Percentiles rank a stretch among this genome's conserved stretches.
Conservation (phyloP, 306 rosid genomes). For the Trifolium repens region DNA sequence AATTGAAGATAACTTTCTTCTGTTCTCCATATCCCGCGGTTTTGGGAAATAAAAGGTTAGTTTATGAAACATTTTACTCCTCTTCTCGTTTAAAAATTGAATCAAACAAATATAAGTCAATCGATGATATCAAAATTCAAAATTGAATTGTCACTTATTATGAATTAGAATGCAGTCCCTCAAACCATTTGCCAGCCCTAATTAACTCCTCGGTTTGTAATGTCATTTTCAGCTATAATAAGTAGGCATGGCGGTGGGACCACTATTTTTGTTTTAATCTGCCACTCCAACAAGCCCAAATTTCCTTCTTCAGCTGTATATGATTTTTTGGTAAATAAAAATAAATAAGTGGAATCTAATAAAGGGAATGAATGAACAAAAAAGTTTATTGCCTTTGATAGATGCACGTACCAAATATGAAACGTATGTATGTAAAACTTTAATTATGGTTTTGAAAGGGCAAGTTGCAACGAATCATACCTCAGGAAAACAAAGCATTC, state of each 20-base stretch:
- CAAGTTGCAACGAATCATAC: constrained; percentile 56
- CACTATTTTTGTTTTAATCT: constrained; percentile 46
- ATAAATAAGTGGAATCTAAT: background rate
- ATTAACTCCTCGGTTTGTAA: constrained; percentile 47
- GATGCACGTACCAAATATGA: background rate
- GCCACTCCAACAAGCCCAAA: constrained; percentile 42
- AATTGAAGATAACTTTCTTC: no score
- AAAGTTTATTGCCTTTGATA: background rate
- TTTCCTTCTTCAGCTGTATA: background rate
- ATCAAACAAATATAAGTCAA: no score
- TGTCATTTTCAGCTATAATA: constrained; percentile 70
- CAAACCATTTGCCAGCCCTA: constrained; percentile 31
- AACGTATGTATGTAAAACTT: constrained; percentile 14
- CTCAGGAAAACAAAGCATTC: constrained; percentile 36
- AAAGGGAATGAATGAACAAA: background rate
- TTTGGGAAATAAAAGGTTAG: no score
- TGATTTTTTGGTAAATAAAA: background rate
- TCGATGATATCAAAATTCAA: no score
- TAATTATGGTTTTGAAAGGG: constrained; percentile 29
- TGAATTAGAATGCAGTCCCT: constrained; percentile 25
- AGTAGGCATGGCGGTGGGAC: constrained; percentile 72
- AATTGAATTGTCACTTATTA: constrained; percentile 28
- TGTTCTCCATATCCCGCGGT: no score
- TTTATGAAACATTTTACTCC: no score
- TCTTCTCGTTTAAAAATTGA: no score